Percentiles rank a stretch among this genome's conserved stretches.
Evolutionary conservation across 139 green algal species (phyloP).

Genomic region (Chlamydomonas sp.): DNA sequence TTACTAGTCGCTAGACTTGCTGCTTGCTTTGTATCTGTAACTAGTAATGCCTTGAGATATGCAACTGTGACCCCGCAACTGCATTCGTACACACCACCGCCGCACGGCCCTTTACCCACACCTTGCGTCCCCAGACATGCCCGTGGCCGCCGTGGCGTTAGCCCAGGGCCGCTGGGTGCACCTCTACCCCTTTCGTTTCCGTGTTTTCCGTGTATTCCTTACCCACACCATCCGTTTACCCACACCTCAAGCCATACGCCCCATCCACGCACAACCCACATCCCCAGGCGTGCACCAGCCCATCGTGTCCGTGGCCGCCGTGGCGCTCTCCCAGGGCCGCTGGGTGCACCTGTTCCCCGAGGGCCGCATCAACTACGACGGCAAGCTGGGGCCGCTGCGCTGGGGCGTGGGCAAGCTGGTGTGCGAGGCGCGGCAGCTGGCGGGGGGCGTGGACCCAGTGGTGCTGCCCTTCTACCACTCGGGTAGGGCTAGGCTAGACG

Average conservation of each 20-base stretch:
- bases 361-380: slow-evolving; percentile 76
- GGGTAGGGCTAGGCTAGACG: slow-evolving; percentile 79
- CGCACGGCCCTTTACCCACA: not conserved
- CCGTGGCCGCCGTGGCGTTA: slow-evolving; percentile 47
- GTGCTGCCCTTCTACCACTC: slow-evolving; percentile 90
- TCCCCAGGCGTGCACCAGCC: slow-evolving; percentile 75
- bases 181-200: slow-evolving; percentile 73
- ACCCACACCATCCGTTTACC: not conserved
- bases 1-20: too few species aligned
- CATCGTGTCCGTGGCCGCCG: slow-evolving; percentile 64
- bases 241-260: not conserved
- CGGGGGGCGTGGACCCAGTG: slow-evolving; percentile 63
- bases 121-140: slow-evolving; percentile 49
- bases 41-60: too few species aligned
- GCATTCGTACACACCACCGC: not conserved
- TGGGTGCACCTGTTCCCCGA: slow-evolving; percentile 96
- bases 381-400: slow-evolving; percentile 68
- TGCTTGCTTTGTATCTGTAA: too few species aligned
- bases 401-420: slow-evolving; percentile 82
- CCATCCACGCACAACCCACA: not conserved
- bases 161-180: slow-evolving; percentile 85
- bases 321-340: slow-evolving; percentile 53
- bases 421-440: slow-evolving; percentile 64
- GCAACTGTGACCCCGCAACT: not conserved
- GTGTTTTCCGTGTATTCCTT: too few species aligned